Evolutionary conservation across 805 yeast genomes (phyloP).

Genomic region (Candida silvicultrix): DNA sequence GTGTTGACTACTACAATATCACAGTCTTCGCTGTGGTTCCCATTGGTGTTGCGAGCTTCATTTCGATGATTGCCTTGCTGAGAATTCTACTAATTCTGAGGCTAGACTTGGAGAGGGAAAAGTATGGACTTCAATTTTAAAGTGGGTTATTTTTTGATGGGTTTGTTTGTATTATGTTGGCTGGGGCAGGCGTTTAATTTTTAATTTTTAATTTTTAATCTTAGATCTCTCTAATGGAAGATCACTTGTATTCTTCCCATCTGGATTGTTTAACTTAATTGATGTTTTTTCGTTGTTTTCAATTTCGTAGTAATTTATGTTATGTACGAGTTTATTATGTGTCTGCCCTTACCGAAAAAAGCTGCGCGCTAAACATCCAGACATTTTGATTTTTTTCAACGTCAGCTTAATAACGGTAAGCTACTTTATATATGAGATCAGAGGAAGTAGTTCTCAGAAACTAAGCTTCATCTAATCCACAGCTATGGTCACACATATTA

Average conservation of each 20-base stretch:
- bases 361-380: neutral
- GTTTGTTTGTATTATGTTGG: neutral
- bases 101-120: constrained; percentile 39
- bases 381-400: neutral
- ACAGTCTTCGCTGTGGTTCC: constrained; percentile 98
- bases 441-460: too few relatives aligned
- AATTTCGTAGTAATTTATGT: too few relatives aligned
- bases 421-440: too few relatives aligned
- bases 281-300: too few relatives aligned
- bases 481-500: constrained; percentile 20
- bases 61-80: constrained; percentile 82
- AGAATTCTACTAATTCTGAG: constrained; percentile 71
- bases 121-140: neutral
- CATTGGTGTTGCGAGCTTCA: constrained; percentile 87
- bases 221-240: neutral
- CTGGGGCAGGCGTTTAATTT: neutral
- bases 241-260: too few relatives aligned
- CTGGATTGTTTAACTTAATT: too few relatives aligned
- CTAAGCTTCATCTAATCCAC: neutral
- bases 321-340: neutral
- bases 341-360: neutral
- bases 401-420: neutral
- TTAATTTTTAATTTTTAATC: neutral
- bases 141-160: neutral
- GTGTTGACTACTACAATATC: constrained; percentile 81